phyloP scores from a whole-genome alignment of 345 rosid species.

The Camelina hispida region DNA sequence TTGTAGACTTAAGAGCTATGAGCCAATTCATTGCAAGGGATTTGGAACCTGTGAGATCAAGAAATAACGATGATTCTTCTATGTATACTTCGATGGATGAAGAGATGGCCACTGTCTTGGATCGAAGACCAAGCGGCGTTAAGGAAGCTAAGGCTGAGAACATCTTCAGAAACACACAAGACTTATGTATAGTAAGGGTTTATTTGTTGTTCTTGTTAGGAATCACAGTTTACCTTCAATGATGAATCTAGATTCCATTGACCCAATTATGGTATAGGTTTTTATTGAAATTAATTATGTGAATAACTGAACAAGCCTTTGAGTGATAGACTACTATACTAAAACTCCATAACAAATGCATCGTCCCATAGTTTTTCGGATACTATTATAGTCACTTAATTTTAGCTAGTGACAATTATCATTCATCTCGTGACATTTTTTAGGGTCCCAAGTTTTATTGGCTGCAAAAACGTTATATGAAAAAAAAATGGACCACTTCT shows the following conservation, averaged over 20 bases:
- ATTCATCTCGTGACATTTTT: conserved; percentile 5
- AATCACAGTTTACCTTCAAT: too few species aligned
- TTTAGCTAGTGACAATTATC: background rate
- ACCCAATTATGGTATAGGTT: background rate
- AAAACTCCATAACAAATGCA: background rate
- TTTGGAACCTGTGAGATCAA: too few species aligned
- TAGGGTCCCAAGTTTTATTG: background rate
- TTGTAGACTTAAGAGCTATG: too few species aligned
- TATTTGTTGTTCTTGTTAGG: too few species aligned
- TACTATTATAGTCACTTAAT: background rate
- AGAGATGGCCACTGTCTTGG: too few species aligned
- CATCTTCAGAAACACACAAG: too few species aligned
- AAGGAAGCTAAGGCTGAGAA: too few species aligned
- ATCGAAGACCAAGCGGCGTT: too few species aligned
- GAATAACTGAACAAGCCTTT: conserved; percentile 10
- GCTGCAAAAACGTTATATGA: conserved; percentile 16
- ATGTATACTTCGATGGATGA: too few species aligned
- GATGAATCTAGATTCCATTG: background rate
- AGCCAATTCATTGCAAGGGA: too few species aligned
- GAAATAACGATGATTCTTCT: too few species aligned
- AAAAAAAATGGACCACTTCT: conserved; percentile 27
- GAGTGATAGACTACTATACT: background rate
- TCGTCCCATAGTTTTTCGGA: conserved; percentile 4
- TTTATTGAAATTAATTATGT: conserved; percentile 1
- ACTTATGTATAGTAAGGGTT: too few species aligned